Conservation (phyloP, 768 basidiomycete genomes). For the Boletales sp. region DNA sequence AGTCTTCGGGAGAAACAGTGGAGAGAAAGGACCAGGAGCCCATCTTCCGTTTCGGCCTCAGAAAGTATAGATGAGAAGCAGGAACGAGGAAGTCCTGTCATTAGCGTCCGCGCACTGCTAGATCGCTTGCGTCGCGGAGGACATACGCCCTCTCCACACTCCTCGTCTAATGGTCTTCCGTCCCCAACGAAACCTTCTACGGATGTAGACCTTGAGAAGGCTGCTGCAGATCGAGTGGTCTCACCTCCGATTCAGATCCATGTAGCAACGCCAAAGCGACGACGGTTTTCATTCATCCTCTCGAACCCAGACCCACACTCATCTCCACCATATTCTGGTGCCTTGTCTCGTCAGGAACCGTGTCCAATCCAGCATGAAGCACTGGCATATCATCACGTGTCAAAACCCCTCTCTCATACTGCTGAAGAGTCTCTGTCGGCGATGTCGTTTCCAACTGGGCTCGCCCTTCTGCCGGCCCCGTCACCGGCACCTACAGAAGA, state of each 20-base stretch:
- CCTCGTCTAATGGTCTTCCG: conserved; percentile 21
- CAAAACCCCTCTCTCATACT: background rate
- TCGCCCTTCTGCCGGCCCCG: conserved; percentile 6
- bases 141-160: conserved; percentile 27
- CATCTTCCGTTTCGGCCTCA: conserved; percentile 10
- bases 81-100: conserved; percentile 18
- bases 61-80: conserved; percentile 24
- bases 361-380: conserved; percentile 1
- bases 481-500: conserved; percentile 28
- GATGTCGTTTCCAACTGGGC: conserved; percentile 1
- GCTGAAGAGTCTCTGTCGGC: background rate
- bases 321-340: conserved; percentile 16
- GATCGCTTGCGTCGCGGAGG: conserved; percentile 24
- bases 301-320: conserved; percentile 29
- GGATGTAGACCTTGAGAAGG: conserved; percentile 16
- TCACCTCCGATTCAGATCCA: conserved; percentile 15
- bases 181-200: conserved; percentile 4
- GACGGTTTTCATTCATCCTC: conserved; percentile 28
- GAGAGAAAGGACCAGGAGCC: conserved; percentile 13
- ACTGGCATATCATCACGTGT: background rate
- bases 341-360: background rate
- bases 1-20: conserved; percentile 11
- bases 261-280: conserved; percentile 15
- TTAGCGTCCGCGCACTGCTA: conserved; percentile 26
- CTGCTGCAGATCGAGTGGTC: conserved; percentile 1